Percentiles rank a stretch among this genome's conserved stretches.
Evolutionary conservation across 495 filamentous ascomycete species (phyloP).

Genomic region (Aspergillus ellipticus): DNA sequence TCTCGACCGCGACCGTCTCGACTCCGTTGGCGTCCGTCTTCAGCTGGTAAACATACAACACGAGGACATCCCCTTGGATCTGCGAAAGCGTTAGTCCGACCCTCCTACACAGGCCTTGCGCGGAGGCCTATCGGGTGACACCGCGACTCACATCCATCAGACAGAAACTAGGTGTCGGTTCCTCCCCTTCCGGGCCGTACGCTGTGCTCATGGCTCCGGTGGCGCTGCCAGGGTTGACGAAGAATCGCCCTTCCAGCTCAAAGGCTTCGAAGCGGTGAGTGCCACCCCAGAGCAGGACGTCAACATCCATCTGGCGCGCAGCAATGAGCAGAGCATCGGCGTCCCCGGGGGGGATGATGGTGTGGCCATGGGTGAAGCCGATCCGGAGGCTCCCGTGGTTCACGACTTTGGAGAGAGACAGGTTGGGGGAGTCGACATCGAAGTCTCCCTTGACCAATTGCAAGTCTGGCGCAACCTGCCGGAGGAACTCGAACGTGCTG

Average conservation of each 20-base stretch:
- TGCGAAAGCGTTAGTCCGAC: slow-evolving; percentile 26
- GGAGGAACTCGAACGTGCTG: slow-evolving; percentile 91
- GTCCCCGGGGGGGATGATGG: slow-evolving; percentile 86
- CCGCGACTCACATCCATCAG: slow-evolving; percentile 95
- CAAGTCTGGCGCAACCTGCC: slow-evolving; percentile 84
- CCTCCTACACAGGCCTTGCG: background rate
- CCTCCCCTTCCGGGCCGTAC: slow-evolving; percentile 69
- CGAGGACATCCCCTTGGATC: slow-evolving; percentile 97
- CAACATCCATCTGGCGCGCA: slow-evolving; percentile 92
- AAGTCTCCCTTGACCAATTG: slow-evolving; percentile 93
- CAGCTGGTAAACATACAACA: slow-evolving; percentile 96
- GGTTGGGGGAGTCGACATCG: slow-evolving; percentile 86
- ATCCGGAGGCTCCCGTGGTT: slow-evolving; percentile 91
- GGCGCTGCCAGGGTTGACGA: slow-evolving; percentile 95
- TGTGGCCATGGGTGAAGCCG: slow-evolving; percentile 95
- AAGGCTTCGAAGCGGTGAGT: slow-evolving; percentile 97
- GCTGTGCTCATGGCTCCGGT: slow-evolving; percentile 78
- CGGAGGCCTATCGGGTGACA: background rate
- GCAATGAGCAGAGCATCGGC: slow-evolving; percentile 89
- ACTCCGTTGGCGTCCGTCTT: slow-evolving; percentile 83
- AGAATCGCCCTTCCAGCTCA: slow-evolving; percentile 98
- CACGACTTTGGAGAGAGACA: slow-evolving; percentile 89
- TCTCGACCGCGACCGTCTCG: slow-evolving; percentile 93
- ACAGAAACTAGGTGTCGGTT: slow-evolving; percentile 91
- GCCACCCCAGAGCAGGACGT: slow-evolving; percentile 96